Conservation (phyloP, 345 rosid species). For the Adansonia digitata region DNA sequence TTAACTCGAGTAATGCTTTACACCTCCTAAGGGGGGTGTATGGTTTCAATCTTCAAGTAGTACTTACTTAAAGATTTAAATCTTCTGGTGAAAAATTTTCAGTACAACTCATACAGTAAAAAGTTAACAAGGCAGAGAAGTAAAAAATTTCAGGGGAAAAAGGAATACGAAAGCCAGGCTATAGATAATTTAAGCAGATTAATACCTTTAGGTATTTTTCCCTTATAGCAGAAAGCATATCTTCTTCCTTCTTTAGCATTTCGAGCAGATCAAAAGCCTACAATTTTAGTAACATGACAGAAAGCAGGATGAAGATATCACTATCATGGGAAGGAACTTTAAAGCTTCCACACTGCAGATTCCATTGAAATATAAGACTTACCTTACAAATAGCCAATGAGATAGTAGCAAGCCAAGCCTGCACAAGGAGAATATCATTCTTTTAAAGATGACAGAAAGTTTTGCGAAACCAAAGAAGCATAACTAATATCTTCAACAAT, state of each 20-base stretch:
- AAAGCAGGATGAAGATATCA: slow-evolving; percentile 2
- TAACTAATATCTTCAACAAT: background rate
- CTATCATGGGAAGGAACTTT: background rate
- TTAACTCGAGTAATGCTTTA: background rate
- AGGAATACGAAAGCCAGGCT: background rate
- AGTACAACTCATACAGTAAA: background rate
- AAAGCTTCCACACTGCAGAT: background rate
- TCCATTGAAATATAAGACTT: slow-evolving; percentile 20
- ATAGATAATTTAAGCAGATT: background rate
- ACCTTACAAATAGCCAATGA: slow-evolving; percentile 82
- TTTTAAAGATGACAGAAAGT: background rate
- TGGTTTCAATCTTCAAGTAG: background rate
- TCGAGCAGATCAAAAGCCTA: slow-evolving; percentile 85
- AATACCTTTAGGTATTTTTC: slow-evolving; percentile 68
- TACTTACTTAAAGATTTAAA: background rate
- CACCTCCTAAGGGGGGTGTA: background rate
- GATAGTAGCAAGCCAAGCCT: slow-evolving; percentile 88
- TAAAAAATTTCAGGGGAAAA: background rate
- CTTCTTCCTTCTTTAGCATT: slow-evolving; percentile 83
- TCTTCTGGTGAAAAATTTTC: background rate
- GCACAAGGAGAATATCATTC: slow-evolving; percentile 20
- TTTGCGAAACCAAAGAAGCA: background rate
- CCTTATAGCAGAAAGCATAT: slow-evolving; percentile 76
- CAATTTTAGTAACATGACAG: slow-evolving; percentile 11
- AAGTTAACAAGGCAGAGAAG: background rate